Base-by-base conservation (phyloP, 2,329 filamentous ascomycete genomes). In the Colletotrichum scovillei region DNA sequence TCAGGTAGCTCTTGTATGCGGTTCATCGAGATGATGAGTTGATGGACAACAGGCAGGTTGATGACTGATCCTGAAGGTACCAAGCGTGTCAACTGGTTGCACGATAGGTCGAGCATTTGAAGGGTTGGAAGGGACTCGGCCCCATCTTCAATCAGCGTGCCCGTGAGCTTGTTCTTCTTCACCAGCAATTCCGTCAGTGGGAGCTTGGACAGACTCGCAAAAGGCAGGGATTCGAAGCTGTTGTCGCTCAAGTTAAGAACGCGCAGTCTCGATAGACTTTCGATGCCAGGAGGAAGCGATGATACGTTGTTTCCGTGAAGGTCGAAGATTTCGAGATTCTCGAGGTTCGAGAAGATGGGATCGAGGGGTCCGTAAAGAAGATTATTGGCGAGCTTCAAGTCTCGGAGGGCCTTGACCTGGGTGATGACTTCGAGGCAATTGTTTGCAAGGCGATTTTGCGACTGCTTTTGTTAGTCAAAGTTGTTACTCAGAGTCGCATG, bases 181-280 rank as follows among this genome's bases (percentile, higher is more conserved):
- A 91, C 92, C 62, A 90, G 86, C 2, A 98, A 83, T 76, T 98
- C 94, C 0, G 89, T 90, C 53, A 98, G 81, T 0, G 94, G 92
- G 62, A 97, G 82, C 14, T 87, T 86, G 14, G 89, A 88, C 35
- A 98, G 85, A 4, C 88, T 85, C 7, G 92, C 89, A 78, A 96
- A 93, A 0, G 94, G 93, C 14, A 98, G 80, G 2, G 87, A 86
- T 62, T 89, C 90, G 32, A 99, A 88, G 66, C 89, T 88, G 77
- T 99, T 99, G 76, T 95, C 91, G 70, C 92, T 91, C 26, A 98
- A 81, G 78, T 98, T 96, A 63, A 98, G 84, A 11, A 93, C 88
- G 30, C 93, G 92, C 35, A 99, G 88, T 28, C 89, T 89, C 3
- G 86, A 84, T 75, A 98, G 88, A 32, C 90, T 88, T n/a, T 88